Conservation (phyloP, 345 rosid species). For the Lenwebbia sp. region DNA sequence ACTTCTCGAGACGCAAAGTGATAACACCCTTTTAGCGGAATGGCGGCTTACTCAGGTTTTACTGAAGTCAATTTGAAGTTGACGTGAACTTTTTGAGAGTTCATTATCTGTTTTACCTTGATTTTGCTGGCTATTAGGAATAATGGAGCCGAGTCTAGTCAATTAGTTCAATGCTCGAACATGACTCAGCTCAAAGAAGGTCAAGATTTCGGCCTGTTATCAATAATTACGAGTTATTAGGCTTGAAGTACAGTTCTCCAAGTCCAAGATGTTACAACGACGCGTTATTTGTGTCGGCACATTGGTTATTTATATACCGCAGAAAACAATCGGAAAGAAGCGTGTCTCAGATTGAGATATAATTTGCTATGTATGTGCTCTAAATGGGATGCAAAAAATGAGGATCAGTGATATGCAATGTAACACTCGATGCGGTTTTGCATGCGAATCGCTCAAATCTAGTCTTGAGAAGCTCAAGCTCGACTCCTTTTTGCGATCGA, state of each 20-base stretch:
- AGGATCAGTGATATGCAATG: not conserved
- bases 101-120: not conserved
- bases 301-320: not conserved
- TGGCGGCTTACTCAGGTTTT: not conserved
- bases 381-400: not conserved
- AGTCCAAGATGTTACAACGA: not conserved
- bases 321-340: not conserved
- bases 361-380: not conserved
- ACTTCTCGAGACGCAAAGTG: not conserved
- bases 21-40: not conserved
- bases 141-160: not conserved
- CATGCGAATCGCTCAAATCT: not conserved
- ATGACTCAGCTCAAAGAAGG: not conserved
- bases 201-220: not conserved
- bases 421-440: not conserved
- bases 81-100: not conserved
- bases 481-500: not conserved
- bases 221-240: not conserved
- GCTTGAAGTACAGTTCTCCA: not conserved
- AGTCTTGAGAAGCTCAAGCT: not conserved
- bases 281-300: not conserved
- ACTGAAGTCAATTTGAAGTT: not conserved
- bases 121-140: not conserved
- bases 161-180: not conserved
- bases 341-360: not conserved